Conservation (phyloP, 495 filamentous ascomycete genomes). For the Tetracladium marchalianum region DNA sequence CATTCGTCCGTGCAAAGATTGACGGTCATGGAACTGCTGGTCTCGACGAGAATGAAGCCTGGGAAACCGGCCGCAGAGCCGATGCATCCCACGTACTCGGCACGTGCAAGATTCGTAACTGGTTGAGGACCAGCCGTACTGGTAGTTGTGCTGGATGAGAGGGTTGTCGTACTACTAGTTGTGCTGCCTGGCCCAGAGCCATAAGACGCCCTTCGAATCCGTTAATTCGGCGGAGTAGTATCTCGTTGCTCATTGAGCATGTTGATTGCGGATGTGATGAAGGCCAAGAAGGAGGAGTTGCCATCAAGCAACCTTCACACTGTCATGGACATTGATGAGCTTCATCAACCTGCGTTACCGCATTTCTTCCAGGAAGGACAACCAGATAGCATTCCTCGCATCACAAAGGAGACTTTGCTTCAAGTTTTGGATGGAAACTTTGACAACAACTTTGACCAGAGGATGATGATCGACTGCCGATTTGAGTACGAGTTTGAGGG, state of each 20-base stretch:
- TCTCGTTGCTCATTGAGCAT: constrained; percentile 89
- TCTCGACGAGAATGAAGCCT: no score
- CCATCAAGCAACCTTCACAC: constrained; percentile 47
- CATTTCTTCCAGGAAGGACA: constrained; percentile 76
- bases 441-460: constrained; percentile 59
- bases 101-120: no score
- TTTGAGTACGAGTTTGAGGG: constrained; percentile 99
- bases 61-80: no score
- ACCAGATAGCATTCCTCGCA: constrained; percentile 77
- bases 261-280: constrained; percentile 87
- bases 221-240: constrained; percentile 70
- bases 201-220: constrained; percentile 53
- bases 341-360: constrained; percentile 64
- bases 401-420: constrained; percentile 67
- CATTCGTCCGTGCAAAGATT: no score
- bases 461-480: constrained; percentile 86
- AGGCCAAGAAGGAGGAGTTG: constrained; percentile 51
- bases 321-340: constrained; percentile 67
- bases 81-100: no score
- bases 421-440: constrained; percentile 83
- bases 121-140: no score
- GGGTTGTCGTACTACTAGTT: no score
- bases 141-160: no score
- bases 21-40: no score
- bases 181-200: no score